Conservation (phyloP, 129 eudicot species). For the Daucus carota region DH1_v3.0 NC_030385.2:46888501-46889000, state of each 20-base stretch:
- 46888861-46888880: too few relatives aligned
- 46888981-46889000: too few relatives aligned
- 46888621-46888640: neutral
- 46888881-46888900: too few relatives aligned
- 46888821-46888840: too few relatives aligned
- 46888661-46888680: neutral
- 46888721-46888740: neutral
- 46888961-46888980: too few relatives aligned
- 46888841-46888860: too few relatives aligned
- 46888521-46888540: neutral
- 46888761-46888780: too few relatives aligned
- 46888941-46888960: too few relatives aligned
- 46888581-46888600: constrained; percentile 3
- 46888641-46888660: constrained; percentile 1
- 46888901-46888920: too few relatives aligned
- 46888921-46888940: too few relatives aligned
- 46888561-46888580: neutral
- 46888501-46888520: neutral
- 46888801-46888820: too few relatives aligned
- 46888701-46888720: neutral
- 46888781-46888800: too few relatives aligned
- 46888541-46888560: neutral
- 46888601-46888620: neutral
- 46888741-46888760: neutral
- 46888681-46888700: neutral